Conservation (phyloP, 1,139 yeast genomes). For the Lodderomyces pseudojiufengensis region DNA sequence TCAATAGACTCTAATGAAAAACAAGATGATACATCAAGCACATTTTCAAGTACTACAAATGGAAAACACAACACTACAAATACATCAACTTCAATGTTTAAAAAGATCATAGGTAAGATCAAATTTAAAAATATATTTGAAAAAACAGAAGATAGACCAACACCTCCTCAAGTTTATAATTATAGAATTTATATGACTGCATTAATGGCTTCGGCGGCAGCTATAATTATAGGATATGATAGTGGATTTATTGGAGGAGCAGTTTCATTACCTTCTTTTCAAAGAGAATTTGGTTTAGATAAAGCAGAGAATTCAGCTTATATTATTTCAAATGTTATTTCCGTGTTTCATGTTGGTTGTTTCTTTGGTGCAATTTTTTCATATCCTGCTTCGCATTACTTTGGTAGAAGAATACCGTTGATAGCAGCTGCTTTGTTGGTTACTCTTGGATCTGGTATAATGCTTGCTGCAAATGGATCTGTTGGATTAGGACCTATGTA, state of each 20-base stretch:
- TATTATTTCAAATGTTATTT: constrained; percentile 35
- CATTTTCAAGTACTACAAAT: no score
- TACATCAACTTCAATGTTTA: no score
- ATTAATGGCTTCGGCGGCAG: constrained; percentile 37
- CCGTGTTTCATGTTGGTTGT: constrained; percentile 44
- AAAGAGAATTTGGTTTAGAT: constrained; percentile 33
- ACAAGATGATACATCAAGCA: no score
- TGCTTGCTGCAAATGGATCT: constrained; percentile 32
- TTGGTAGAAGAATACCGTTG: constrained; percentile 35
- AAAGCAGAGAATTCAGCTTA: constrained; percentile 20
- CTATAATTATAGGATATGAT: constrained; percentile 40
- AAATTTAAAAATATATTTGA: constrained; percentile 28
- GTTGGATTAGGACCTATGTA: constrained; percentile 39
- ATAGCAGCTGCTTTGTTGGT: constrained; percentile 32
- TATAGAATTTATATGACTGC: constrained; percentile 35
- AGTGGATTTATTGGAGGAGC: constrained; percentile 46
- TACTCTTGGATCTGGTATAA: constrained; percentile 38
- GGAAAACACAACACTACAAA: no score
- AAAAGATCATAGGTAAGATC: constrained; percentile 4
- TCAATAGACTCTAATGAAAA: no score
- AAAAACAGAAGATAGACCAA: constrained; percentile 36
- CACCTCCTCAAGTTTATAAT: constrained; percentile 40
- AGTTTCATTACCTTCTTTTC: constrained; percentile 35
- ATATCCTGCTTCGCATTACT: constrained; percentile 36
- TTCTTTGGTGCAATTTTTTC: constrained; percentile 42